A percentile compares a stretch with the other conserved stretches of the same genome.
Evolutionary conservation across 1,139 yeast genomes (phyloP).

Genomic region (Geotrichum europaeum): DNA sequence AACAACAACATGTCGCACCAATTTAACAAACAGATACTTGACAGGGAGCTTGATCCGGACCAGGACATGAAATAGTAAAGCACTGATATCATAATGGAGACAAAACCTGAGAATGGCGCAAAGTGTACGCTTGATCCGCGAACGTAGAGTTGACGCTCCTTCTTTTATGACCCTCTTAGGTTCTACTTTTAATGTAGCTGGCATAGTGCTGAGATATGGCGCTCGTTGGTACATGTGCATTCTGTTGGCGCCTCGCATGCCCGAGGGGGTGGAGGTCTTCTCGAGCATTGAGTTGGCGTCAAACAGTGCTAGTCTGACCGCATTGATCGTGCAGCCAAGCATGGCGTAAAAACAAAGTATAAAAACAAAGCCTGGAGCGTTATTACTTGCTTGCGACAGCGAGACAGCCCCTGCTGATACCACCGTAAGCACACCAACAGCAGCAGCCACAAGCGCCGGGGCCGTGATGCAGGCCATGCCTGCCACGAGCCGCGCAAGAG

Average conservation of each 20-base stretch:
- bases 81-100: neutral
- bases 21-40: neutral
- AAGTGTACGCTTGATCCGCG: neutral
- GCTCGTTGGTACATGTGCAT: neutral
- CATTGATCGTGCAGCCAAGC: neutral
- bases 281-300: neutral
- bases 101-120: neutral
- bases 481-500: neutral
- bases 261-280: neutral
- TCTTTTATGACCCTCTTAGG: neutral
- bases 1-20: neutral
- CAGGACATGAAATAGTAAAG: neutral
- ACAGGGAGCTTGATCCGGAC: neutral
- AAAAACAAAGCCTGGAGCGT: neutral
- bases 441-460: neutral
- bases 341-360: neutral
- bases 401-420: neutral
- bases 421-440: neutral
- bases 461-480: neutral
- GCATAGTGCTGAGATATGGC: neutral
- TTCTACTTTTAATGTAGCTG: neutral
- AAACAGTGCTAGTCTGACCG: neutral
- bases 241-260: neutral
- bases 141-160: neutral
- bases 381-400: neutral